Conservation (phyloP, 129 eudicot species). For the Tanacetum coccineum region DNA sequence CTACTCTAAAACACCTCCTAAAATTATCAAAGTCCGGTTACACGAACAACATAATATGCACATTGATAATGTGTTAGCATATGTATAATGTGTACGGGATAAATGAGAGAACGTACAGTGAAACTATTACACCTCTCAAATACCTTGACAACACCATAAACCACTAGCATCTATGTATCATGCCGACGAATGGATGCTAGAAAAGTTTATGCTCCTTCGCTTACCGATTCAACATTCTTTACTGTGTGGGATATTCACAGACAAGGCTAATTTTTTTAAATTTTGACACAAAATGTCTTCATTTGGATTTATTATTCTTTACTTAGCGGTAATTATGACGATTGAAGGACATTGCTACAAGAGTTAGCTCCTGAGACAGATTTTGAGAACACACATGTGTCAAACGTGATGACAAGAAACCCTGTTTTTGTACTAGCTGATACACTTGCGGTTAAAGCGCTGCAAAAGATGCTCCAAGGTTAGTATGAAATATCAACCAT, state of each 20-base stretch:
- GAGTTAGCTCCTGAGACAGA: constrained; percentile 87
- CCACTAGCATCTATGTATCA: constrained; percentile 80
- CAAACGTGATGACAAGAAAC: constrained; percentile 88
- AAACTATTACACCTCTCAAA: constrained; percentile 77
- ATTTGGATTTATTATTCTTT: not conserved
- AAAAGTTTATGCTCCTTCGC: constrained; percentile 78
- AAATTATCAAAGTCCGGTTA: no score
- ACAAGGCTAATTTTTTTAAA: constrained; percentile 51
- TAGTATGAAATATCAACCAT: constrained; percentile 3
- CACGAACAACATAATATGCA: no score
- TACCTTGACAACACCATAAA: constrained; percentile 87
- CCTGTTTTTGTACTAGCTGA: constrained; percentile 95
- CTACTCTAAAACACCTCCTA: no score
- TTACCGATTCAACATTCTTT: constrained; percentile 90
- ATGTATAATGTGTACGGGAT: constrained; percentile 49
- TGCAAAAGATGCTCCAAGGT: constrained; percentile 99
- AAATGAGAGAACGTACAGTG: constrained; percentile 88
- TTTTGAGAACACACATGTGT: constrained; percentile 81
- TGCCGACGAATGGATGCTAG: constrained; percentile 94
- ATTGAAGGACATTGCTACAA: constrained; percentile 81
- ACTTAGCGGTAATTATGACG: not conserved
- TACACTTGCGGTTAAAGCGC: constrained; percentile 93
- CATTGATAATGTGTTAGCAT: constrained; percentile 9
- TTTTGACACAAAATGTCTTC: constrained; percentile 1
- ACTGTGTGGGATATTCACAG: constrained; percentile 87